Evolutionary conservation across 140 eudicot species (phyloP).

Genomic region (Stevia rebaudiana): DNA sequence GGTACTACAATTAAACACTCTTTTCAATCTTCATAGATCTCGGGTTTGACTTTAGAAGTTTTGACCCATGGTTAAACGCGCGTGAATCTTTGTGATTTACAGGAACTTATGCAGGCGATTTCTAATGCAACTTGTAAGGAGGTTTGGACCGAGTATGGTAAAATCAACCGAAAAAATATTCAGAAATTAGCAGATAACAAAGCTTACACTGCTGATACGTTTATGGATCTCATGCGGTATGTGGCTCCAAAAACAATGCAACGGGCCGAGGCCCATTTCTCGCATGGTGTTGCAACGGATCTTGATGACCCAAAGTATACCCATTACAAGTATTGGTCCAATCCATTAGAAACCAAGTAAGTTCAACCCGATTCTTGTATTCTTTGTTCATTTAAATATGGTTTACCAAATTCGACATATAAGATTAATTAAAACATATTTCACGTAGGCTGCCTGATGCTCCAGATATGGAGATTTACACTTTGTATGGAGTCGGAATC

Average conservation of each 20-base stretch:
- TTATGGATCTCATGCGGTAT: constrained; percentile 56
- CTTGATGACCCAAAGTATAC: constrained; percentile 74
- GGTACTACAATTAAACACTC: constrained; percentile 27
- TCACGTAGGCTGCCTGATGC: constrained; percentile 68
- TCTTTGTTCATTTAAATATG: not conserved
- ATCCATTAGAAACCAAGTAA: constrained; percentile 91
- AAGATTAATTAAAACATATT: too few species aligned
- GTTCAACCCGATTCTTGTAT: not conserved
- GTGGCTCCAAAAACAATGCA: constrained; percentile 82
- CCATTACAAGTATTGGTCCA: constrained; percentile 92
- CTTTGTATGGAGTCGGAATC: constrained; percentile 74
- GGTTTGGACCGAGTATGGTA: constrained; percentile 71
- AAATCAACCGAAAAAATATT: constrained; percentile 51
- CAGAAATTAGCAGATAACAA: constrained; percentile 47
- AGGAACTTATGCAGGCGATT: constrained; percentile 39
- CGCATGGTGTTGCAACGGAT: constrained; percentile 75
- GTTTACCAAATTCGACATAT: not conserved
- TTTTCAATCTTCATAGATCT: not conserved
- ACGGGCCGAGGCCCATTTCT: constrained; percentile 81
- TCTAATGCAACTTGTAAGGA: constrained; percentile 46
- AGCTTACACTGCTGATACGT: constrained; percentile 57
- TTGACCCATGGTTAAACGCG: not conserved
- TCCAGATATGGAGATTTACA: constrained; percentile 78
- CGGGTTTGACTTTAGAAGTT: not conserved
- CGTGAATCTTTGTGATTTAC: constrained; percentile 15